Evolutionary conservation across 352 stramenopile species (phyloP), one percentile per base, ranked within the genome.

Genomic region (Paralagenidium karlingii): DNA sequence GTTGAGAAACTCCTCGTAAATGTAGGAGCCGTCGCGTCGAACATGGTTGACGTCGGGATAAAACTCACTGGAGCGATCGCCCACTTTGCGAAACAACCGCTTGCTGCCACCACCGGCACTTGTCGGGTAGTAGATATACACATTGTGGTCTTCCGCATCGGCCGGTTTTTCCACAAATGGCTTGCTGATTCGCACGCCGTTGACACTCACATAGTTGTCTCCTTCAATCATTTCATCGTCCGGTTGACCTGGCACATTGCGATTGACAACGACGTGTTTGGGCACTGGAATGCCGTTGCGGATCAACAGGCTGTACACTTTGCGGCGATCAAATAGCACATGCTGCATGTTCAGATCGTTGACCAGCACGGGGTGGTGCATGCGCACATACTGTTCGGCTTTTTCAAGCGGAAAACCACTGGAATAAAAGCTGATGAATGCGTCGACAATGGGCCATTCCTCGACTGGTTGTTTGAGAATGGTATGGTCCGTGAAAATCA

Each of bases 81-180:
- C 80, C 10, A 99, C 87, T 64, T 99, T 99, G 9, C 96, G 89
- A 62, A 99, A 99, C 2, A 99, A 58, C 16, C 96, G 94, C 57
- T 99, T 99, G 55, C 91, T 98, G 20, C 96, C 96, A 18, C 96
- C 96, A 20, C 96, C 96, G 9, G 94, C 94, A 41, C 74, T 96
- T 18, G 84, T 95, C 0, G 96, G 96, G 53, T 99, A 99, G 61
- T 99, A 99, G 53, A 99, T 99, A 57, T 97, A 95, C 47, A 99
- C 94, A 53, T 99, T 99, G 63, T 99, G 96, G 71, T 99, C 94
- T 47, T 99, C 96, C 1, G 94, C 94, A 59, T 99, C 77, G 1
- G 97, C 93, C 0, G 96, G 96, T 64, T 99, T 99, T 63, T 99
- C 96, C 0, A 99, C 96, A 49, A 99, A 99, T 2, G 96, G 96